Base-by-base conservation (phyloP, 2,329 filamentous ascomycete genomes). In the Ophiostoma ips region DNA sequence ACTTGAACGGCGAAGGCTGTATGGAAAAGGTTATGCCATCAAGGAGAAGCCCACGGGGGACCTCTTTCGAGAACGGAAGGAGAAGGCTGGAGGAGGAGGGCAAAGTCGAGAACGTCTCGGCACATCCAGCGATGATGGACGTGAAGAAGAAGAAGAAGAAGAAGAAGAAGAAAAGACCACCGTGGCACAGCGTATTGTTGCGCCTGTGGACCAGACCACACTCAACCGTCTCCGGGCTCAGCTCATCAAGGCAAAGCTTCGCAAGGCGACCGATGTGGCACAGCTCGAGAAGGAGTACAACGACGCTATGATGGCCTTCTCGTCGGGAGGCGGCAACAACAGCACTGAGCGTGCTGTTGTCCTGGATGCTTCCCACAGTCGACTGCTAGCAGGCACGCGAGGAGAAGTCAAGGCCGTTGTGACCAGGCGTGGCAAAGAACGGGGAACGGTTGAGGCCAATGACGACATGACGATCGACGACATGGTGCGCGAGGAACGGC, bases 391-490 rank as follows among this genome's bases (percentile, higher is more conserved):
- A 16, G 87, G 85, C 8, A 67, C 69, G 0, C 71, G 79, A 5
- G 73, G 67, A 18, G 92, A 96, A 66, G 84, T 90, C 50, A 89
- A 82, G 58, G 69, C 78, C 0, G 71, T 95, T 8, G 78, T 83
- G 24, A 94, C 79, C 52, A 92, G 84, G 61, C 79, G 89, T 45
- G 90, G 89, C 3, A 76, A 79, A 6, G 89, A 95, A 64, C 80
- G 89, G 49, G 92, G 90, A 1, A 74, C 81, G 8, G 84, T 98
- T 6, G 79, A 86, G 58, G 87, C 92, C 56, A 96, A 96, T 61
- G 85, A 94, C 49, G 88, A 96, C 59, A 96, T 98, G 88, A 83
- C 73, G 30, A 84, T 98, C 53, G 88, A 94, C 49, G 92, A 98
- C 64, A 98, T 98, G 92, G 80, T 98, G 16, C 81, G 87, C 28